Base-by-base conservation (phyloP, 2,329 filamentous ascomycete species). In the Parastagonospora avenae region DNA sequence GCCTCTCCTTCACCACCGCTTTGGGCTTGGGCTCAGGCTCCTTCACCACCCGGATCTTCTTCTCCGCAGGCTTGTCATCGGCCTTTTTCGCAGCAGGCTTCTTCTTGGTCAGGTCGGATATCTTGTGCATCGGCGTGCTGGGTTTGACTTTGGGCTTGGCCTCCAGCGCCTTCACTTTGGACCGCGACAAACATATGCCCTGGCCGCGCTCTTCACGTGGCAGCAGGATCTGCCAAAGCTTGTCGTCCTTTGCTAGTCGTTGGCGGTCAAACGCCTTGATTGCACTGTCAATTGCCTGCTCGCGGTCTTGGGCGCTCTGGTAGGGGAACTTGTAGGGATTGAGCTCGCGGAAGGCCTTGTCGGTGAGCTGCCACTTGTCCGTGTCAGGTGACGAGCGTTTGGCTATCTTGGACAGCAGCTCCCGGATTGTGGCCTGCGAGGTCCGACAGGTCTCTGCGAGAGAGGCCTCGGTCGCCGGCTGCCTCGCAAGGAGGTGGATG, bases 261-360 rank as follows among this genome's bases (percentile, higher is more conserved):
- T 83, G 77, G 46, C 85, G 79, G 69, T 88, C 85, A 67, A 84
- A 87, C 37, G 85, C 83, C 46, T 80, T 81, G 62, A 87, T 81
- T 46, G 85, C 84, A 70, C 82, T 82, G 55, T 86, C 81, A 61
- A 87, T 83, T 27, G 84, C 85, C 46, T 79, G 74, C 54, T 85
- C 76, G 14, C 85, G 78, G 49, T 86, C 82, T 40, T 82, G 78
- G 40, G 79, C 64, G 32, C 73, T 78, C 27, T 77, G 78, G 67
- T 86, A 88, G 10, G 77, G 77, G 63, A 87, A 87, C 7, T 78
- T 80, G 77, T 80, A 87, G 8, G 85, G 78, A 62, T 86, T 83
- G 54, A 88, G 73, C 45, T 87, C 84, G 60, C 82, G 83, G 66
- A 81, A 87, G 12, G 76, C 72, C 62, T 82, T 83, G 68, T 86